phyloP scores from a whole-genome alignment of 2,329 filamentous ascomycete species.

The Epichloe baconii region DNA sequence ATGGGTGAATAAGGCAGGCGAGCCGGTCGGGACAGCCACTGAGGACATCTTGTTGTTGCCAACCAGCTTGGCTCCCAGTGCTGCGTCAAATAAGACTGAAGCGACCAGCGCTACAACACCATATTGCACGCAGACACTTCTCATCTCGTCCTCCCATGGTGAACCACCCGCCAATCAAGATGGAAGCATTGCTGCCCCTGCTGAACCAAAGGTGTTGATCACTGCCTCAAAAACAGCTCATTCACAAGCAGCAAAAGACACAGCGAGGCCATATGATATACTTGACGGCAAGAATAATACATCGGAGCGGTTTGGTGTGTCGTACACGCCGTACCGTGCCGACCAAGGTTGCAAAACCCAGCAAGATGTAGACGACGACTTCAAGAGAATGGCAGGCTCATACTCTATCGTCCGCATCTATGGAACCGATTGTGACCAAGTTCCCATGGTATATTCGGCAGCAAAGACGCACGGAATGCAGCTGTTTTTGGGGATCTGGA shows the following conservation, averaged over 20 bases:
- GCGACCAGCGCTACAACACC: slow-evolving; percentile 1
- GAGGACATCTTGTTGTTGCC: slow-evolving; percentile 18
- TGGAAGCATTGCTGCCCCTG: background rate
- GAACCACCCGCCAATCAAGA: background rate
- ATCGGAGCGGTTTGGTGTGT: slow-evolving; percentile 25
- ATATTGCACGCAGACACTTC: slow-evolving; percentile 1
- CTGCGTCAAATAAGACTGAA: background rate
- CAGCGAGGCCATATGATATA: background rate
- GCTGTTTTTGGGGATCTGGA: slow-evolving; percentile 63
- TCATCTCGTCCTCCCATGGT: background rate
- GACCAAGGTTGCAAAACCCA: slow-evolving; percentile 53
- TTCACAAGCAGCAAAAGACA: background rate
- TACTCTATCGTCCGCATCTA: slow-evolving; percentile 64
- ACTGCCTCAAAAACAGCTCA: background rate
- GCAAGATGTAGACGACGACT: slow-evolving; percentile 50
- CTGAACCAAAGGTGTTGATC: background rate
- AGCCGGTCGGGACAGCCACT: slow-evolving; percentile 32
- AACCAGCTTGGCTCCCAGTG: slow-evolving; percentile 4
- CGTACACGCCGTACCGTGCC: slow-evolving; percentile 35
- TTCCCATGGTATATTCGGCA: slow-evolving; percentile 46
- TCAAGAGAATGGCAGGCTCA: slow-evolving; percentile 35
- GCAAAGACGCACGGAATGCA: slow-evolving; percentile 52
- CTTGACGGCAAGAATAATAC: background rate
- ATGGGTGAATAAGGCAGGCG: slow-evolving; percentile 45
- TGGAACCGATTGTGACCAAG: slow-evolving; percentile 66